Evolutionary conservation across 257 asterid species (phyloP).

Genomic region (Pogostemon cablin): DNA sequence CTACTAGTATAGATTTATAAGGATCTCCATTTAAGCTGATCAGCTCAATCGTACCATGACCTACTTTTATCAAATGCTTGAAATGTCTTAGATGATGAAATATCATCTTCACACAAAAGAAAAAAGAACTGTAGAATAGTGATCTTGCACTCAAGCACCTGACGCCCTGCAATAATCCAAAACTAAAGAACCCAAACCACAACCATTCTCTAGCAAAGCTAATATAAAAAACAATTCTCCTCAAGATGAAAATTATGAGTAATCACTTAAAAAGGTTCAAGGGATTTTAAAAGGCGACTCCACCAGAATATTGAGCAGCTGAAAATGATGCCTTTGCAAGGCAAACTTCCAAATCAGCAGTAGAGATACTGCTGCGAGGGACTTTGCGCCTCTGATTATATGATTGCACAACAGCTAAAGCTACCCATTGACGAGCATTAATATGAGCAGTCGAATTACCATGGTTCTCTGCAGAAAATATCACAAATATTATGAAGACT

Average conservation of each 20-base stretch:
- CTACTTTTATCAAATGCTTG: neutral
- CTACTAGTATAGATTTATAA: neutral
- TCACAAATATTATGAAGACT: slow-evolving; percentile 23
- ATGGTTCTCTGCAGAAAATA: slow-evolving; percentile 54
- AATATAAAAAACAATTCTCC: slow-evolving; percentile 4
- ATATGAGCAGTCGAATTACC: slow-evolving; percentile 40
- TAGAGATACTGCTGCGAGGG: slow-evolving; percentile 75
- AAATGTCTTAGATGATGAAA: neutral
- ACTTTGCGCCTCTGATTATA: slow-evolving; percentile 78
- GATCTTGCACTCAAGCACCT: slow-evolving; percentile 17
- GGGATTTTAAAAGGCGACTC: slow-evolving; percentile 14
- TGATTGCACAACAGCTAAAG: slow-evolving; percentile 89
- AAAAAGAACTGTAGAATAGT: neutral
- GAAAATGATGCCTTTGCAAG: slow-evolving; percentile 80
- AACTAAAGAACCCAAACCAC: neutral
- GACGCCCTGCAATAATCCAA: slow-evolving; percentile 4
- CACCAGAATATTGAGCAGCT: slow-evolving; percentile 87
- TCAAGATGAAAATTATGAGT: neutral
- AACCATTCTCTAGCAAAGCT: slow-evolving; percentile 19
- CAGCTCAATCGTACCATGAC: neutral
- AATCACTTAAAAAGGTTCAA: slow-evolving; percentile 11
- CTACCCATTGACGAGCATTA: slow-evolving; percentile 73
- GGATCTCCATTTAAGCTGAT: slow-evolving; percentile 4
- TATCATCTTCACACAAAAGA: neutral
- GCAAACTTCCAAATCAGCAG: slow-evolving; percentile 74